Base-by-base conservation (phyloP, 2,329 filamentous ascomycete species). In the Lasiodiplodia hormozganensis region DNA sequence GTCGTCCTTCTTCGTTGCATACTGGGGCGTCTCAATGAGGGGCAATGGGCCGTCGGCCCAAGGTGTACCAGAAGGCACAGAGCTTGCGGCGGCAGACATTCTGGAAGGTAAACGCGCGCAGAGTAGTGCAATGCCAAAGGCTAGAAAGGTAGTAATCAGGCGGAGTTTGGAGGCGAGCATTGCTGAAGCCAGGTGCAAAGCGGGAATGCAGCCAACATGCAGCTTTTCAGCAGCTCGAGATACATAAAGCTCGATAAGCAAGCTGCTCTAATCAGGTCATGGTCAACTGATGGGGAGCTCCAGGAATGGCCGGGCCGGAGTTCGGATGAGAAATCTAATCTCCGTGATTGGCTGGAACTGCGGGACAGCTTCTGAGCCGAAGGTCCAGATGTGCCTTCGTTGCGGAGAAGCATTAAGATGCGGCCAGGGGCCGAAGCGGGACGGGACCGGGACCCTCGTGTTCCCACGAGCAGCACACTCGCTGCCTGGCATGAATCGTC, bases 11-110 rank as follows among this genome's bases (percentile, higher is more conserved):
- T 77, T 76, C 10, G 75, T 77, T 31, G 67, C 72, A 71, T 73
- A 76, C 47, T 75, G 72, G 21, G 77, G 76, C 14, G 76, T 79
- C 21, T 38, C 65, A 2, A 79, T 69, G 34, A 79, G 62, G 28
- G 72, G 66, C 52, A 71, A 74, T 1, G 77, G 77, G 3, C 70
- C 69, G 57, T 79, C 75, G 11, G 76, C 76, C 77, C 77, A 79
- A 10, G 69, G 71, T 51, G 72, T 73, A 4, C 51, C 69, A 2
- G 68, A 53, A 14, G 53, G 53, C n/a, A 56, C 34, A 16, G 38
- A 38, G 51, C 31, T 60, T 23, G 67, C 38, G 23, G 16, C 10
- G 18, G 58, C 43, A 51, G 58, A 57, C 53, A 69, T 69, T 23
- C n/a, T 64, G 28, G 65, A 36, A 36, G 57, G 43, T 16, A 68